phyloP scores from a whole-genome alignment of 306 rosid species.

The Vigna radiata region DNA sequence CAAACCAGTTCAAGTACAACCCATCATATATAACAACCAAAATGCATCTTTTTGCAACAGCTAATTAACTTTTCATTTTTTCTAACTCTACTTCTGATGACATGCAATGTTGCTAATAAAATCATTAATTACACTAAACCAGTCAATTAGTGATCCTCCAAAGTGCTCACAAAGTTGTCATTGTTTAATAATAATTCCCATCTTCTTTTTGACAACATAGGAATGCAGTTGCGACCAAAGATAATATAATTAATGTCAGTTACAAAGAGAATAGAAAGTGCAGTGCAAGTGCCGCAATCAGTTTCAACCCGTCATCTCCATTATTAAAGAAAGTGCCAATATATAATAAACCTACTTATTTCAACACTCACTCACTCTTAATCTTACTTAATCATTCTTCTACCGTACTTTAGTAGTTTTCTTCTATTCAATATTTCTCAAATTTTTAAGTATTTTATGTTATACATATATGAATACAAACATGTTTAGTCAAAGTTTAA shows the following conservation, averaged over 20 bases:
- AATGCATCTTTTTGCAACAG: constrained; percentile 34
- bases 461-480: too few species aligned
- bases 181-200: constrained; percentile 52
- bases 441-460: too few species aligned
- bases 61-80: constrained; percentile 32
- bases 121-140: constrained; percentile 16
- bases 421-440: too few species aligned
- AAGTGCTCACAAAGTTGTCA: constrained; percentile 39
- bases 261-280: constrained; percentile 46
- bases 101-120: constrained; percentile 38
- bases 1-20: constrained; percentile 12
- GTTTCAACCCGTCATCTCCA: constrained; percentile 44
- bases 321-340: constrained; percentile 46
- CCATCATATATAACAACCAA: constrained; percentile 51
- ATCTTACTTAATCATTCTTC: neutral
- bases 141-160: constrained; percentile 37
- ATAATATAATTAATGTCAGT: constrained; percentile 56
- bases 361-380: neutral
- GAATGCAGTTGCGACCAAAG: constrained; percentile 43
- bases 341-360: neutral
- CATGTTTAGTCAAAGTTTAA: too few species aligned
- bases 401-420: too few species aligned
- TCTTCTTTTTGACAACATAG: constrained; percentile 45
- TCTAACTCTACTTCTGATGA: neutral
- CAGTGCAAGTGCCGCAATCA: constrained; percentile 48